Conservation (phyloP, 192 early-diverging fungal species). For the Phycomyces nitens region DNA sequence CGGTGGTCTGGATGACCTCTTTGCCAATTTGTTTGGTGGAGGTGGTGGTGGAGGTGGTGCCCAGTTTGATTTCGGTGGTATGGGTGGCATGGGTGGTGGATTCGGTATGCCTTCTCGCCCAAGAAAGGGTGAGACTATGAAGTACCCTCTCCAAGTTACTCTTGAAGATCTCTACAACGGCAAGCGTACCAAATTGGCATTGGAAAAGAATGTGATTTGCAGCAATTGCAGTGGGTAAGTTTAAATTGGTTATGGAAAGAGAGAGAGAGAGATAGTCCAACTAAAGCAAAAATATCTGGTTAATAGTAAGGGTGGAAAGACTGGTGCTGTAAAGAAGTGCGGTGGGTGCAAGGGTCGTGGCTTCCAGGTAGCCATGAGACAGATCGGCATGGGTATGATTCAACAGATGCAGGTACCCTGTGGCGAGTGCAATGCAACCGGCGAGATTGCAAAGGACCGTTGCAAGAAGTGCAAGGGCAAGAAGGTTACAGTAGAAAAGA, state of each 20-base stretch:
- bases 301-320: conserved; percentile 81
- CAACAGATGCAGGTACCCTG: conserved; percentile 87
- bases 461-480: conserved; percentile 94
- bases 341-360: conserved; percentile 75
- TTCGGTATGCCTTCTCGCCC: conserved; percentile 37
- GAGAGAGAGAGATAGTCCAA: not conserved
- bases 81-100: conserved; percentile 26
- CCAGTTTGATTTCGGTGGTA: conserved; percentile 37
- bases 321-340: conserved; percentile 68
- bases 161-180: conserved; percentile 96
- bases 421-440: conserved; percentile 76
- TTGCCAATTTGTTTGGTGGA: conserved; percentile 81
- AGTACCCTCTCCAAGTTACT: conserved; percentile 74
- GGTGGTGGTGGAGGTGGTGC: conserved; percentile 48
- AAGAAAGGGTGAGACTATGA: conserved; percentile 53
- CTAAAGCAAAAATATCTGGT: conserved; percentile 1
- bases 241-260: not conserved
- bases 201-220: conserved; percentile 78
- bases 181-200: conserved; percentile 72
- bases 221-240: conserved; percentile 57
- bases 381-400: conserved; percentile 87
- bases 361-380: conserved; percentile 72
- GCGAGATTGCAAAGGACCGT: conserved; percentile 78
- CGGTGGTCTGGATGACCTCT: conserved; percentile 81
- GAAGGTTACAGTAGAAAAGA: conserved; percentile 82